Conservation (phyloP, 768 basidiomycete species). For the Mycena rebaudengoi region DNA sequence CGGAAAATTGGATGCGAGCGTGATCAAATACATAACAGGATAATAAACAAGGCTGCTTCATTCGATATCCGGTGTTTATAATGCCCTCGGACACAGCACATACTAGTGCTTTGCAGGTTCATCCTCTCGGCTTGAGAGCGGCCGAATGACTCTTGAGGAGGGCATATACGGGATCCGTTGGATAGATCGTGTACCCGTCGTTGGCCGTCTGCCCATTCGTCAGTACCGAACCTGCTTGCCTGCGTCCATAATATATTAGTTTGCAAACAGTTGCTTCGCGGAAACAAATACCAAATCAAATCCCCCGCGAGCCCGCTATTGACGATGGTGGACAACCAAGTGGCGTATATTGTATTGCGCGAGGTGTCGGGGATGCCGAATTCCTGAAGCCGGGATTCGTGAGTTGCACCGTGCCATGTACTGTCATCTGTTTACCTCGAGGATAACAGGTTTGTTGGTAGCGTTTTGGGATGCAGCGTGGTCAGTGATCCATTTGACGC, state of each 20-base stretch:
- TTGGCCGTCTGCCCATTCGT: background rate
- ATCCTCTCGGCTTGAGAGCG: no score
- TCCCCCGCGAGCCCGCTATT: conserved; percentile 67
- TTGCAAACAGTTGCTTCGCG: background rate
- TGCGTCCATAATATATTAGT: background rate
- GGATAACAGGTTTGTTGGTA: conserved; percentile 65
- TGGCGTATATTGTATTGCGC: conserved; percentile 57
- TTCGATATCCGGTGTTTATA: no score
- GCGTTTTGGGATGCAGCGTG: conserved; percentile 60
- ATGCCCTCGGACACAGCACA: no score
- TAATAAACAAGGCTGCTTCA: no score
- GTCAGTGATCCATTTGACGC: conserved; percentile 67
- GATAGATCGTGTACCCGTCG: conserved; percentile 49
- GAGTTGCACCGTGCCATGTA: no score
- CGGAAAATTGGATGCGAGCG: no score
- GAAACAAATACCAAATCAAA: conserved; percentile 59
- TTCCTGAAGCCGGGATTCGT: no score
- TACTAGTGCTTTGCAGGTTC: no score
- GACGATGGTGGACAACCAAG: conserved; percentile 62
- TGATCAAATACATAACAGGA: no score
- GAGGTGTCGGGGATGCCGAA: conserved; percentile 61
- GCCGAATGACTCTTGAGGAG: conserved; percentile 34
- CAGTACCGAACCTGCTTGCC: conserved; percentile 53
- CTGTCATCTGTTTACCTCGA: no score
- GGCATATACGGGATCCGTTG: conserved; percentile 39